phyloP scores from a whole-genome alignment of 768 basidiomycete species.

The Suillus hirtellus region DNA sequence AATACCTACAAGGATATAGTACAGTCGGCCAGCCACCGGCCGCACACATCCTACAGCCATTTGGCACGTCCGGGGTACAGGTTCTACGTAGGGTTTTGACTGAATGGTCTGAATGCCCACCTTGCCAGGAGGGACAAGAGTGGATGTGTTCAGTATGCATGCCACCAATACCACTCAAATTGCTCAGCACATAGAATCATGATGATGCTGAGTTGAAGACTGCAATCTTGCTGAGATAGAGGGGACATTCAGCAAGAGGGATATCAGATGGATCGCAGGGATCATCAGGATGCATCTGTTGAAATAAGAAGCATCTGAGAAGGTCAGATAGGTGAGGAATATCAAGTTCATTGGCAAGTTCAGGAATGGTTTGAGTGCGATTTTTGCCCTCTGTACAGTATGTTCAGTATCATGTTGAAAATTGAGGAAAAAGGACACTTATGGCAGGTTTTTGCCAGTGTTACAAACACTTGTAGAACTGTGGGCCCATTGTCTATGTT shows the following conservation, averaged over 20 bases:
- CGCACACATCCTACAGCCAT: too few species aligned
- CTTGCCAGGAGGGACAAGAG: neutral
- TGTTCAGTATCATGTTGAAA: neutral
- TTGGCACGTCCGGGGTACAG: too few species aligned
- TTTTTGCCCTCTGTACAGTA: neutral
- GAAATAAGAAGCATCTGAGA: constrained; percentile 3
- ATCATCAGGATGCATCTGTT: constrained; percentile 9
- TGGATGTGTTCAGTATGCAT: constrained; percentile 13
- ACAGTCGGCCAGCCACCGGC: too few species aligned
- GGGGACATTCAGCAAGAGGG: neutral
- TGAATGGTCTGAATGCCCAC: too few species aligned
- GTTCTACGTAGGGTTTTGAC: too few species aligned
- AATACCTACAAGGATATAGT: too few species aligned
- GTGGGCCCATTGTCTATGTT: neutral
- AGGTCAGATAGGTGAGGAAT: neutral
- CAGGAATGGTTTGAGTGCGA: neutral
- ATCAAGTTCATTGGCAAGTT: neutral
- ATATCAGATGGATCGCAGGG: neutral
- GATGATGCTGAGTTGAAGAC: constrained; percentile 11
- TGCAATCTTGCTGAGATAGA: constrained; percentile 2
- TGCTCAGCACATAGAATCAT: constrained; percentile 12
- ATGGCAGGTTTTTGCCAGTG: neutral
- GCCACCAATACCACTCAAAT: constrained; percentile 15
- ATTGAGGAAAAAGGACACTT: neutral
- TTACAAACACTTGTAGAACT: neutral